phyloP scores from a whole-genome alignment of 1,139 yeast species.

The Yamadazyma sp. region DNA sequence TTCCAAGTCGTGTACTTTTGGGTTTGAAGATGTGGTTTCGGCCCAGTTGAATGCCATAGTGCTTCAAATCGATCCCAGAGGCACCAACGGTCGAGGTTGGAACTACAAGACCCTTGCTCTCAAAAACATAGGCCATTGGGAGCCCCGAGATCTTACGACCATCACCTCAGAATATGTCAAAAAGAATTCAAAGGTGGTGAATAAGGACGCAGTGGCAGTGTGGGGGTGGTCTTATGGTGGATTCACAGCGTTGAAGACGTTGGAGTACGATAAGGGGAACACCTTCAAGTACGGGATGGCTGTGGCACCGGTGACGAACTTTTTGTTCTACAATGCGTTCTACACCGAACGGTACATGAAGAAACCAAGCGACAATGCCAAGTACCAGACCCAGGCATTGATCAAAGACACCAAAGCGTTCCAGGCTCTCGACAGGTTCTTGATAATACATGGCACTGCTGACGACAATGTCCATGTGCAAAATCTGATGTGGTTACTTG shows the following conservation, averaged over 20 bases:
- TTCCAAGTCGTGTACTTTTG: slow-evolving; percentile 51
- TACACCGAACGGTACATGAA: slow-evolving; percentile 93
- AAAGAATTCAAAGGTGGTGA: slow-evolving; percentile 52
- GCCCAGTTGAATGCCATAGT: slow-evolving; percentile 74
- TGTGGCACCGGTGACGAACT: slow-evolving; percentile 81
- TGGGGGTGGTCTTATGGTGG: slow-evolving; percentile 95
- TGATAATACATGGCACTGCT: slow-evolving; percentile 92
- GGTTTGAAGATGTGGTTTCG: slow-evolving; percentile 69
- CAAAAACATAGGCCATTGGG: slow-evolving; percentile 78
- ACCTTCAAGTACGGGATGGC: slow-evolving; percentile 72
- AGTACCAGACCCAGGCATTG: slow-evolving; percentile 45
- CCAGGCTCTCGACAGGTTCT: slow-evolving; percentile 53
- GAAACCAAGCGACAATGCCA: slow-evolving; percentile 53
- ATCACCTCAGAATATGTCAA: slow-evolving; percentile 64
- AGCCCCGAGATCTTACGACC: slow-evolving; percentile 74
- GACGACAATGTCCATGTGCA: slow-evolving; percentile 97
- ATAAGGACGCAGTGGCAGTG: slow-evolving; percentile 66
- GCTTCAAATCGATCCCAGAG: slow-evolving; percentile 87
- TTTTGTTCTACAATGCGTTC: slow-evolving; percentile 72
- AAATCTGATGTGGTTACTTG: slow-evolving; percentile 75
- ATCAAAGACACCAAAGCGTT: slow-evolving; percentile 54
- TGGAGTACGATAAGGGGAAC: slow-evolving; percentile 63
- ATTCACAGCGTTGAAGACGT: slow-evolving; percentile 67
- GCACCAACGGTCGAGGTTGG: slow-evolving; percentile 92
- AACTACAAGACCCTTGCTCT: slow-evolving; percentile 65